Conservation (phyloP, 768 basidiomycete genomes). For the Tylopilus subfusipes region DNA sequence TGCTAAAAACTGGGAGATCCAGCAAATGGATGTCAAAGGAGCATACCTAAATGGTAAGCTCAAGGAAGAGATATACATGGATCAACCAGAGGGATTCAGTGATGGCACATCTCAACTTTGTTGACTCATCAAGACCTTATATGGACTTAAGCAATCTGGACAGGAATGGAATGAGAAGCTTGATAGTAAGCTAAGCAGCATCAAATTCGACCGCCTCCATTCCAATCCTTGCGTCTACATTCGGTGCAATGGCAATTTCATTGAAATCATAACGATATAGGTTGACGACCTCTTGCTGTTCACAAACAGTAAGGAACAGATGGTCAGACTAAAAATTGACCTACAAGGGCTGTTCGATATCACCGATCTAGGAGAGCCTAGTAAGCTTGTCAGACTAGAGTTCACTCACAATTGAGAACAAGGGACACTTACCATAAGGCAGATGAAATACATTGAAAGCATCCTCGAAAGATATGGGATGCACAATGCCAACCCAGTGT, state of each 20-base stretch:
- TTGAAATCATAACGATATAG: neutral
- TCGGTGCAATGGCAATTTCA: neutral
- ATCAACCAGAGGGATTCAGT: neutral
- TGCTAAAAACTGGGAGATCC: neutral
- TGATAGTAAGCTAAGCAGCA: neutral
- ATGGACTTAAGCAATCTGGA: neutral
- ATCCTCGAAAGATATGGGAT: too few relatives aligned
- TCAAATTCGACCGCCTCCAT: neutral
- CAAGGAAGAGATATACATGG: neutral
- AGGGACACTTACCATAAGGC: too few relatives aligned
- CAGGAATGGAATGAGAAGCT: neutral
- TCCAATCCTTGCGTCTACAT: neutral
- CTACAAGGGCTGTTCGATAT: neutral
- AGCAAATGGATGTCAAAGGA: slow-evolving; percentile 1
- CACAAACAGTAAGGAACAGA: neutral
- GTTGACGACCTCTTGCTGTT: neutral
- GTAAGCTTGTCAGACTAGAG: too few relatives aligned
- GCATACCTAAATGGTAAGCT: neutral
- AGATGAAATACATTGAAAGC: too few relatives aligned
- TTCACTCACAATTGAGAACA: too few relatives aligned
- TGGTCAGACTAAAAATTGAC: neutral
- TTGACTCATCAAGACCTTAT: neutral
- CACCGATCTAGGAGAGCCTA: neutral
- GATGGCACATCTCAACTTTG: neutral
- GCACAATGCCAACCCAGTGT: too few relatives aligned